These are phyloP conservation scores for Thalassiosira ordinaria DNA, from an alignment of 352 stramenopile genomes.

Conservation along the genomic window DNA sequence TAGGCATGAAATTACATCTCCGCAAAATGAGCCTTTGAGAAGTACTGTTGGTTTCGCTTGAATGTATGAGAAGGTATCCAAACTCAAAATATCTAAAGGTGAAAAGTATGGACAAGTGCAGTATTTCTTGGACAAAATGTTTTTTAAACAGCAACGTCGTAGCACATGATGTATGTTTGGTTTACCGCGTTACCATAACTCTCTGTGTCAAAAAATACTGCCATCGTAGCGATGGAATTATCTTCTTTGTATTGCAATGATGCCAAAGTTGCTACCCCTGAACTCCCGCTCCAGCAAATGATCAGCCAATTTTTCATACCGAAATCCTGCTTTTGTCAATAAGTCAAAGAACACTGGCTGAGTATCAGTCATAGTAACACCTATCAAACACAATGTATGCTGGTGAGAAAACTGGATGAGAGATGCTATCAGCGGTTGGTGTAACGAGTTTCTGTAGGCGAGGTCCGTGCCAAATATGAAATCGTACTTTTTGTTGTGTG, in stretches of 20 bases:
- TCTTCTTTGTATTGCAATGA: conserved; percentile 51
- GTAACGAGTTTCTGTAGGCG: conserved; percentile 73
- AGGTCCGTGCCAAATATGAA: conserved; percentile 84
- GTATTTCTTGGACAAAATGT: too few relatives aligned
- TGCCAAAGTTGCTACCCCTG: conserved; percentile 41
- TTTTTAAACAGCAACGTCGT: too few relatives aligned
- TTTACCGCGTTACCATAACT: too few relatives aligned
- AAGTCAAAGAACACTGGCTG: conserved; percentile 75
- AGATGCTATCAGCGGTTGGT: conserved; percentile 75
- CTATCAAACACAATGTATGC: conserved; percentile 71
- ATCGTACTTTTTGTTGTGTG: conserved; percentile 68
- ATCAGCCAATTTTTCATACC: conserved; percentile 67
- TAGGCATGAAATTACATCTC: conserved; percentile 8
- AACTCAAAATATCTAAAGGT: too few relatives aligned
- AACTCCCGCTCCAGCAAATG: conserved; percentile 47
- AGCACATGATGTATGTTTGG: too few relatives aligned
- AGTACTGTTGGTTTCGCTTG: neutral
- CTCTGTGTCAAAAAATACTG: too few relatives aligned
- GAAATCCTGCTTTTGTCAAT: conserved; percentile 64
- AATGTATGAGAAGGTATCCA: too few relatives aligned
- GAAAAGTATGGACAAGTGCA: too few relatives aligned
- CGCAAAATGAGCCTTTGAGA: conserved; percentile 10
- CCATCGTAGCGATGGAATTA: conserved; percentile 3
- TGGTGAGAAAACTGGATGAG: conserved; percentile 60
- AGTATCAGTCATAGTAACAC: conserved; percentile 83